A percentile compares a stretch with the other conserved stretches of the same genome.
Conservation (phyloP, 1,284 basidiomycete genomes). For the Neonothopanus nambi region DNA sequence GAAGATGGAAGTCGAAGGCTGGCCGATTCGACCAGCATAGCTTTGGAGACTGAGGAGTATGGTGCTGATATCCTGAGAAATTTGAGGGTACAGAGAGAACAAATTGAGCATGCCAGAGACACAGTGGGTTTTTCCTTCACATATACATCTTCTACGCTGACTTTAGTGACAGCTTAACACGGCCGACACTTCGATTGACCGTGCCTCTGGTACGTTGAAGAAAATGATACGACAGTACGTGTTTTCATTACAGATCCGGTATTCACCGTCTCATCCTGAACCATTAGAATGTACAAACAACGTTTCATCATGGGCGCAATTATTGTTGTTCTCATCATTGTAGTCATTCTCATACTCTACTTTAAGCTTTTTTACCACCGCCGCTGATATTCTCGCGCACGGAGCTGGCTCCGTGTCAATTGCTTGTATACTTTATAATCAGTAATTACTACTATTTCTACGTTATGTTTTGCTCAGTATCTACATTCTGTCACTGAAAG, state of each 20-base stretch:
- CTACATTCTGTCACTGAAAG: too few relatives aligned
- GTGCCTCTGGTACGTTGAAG: constrained; percentile 44
- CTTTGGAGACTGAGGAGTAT: constrained; percentile 91
- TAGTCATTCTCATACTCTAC: constrained; percentile 43
- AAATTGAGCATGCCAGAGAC: constrained; percentile 90
- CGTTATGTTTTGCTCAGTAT: too few relatives aligned
- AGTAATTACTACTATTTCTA: too few relatives aligned
- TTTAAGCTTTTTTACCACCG: constrained; percentile 40
- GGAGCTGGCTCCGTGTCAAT: too few relatives aligned
- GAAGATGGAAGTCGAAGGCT: constrained; percentile 74
- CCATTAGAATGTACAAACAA: constrained; percentile 43
- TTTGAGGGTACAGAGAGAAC: constrained; percentile 85
- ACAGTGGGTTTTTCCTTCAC: constrained; percentile 52
- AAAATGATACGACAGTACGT: constrained; percentile 48
- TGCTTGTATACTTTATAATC: too few relatives aligned
- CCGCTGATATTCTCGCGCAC: neutral
- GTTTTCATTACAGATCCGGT: neutral
- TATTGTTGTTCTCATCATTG: constrained; percentile 37
- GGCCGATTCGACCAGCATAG: constrained; percentile 83
- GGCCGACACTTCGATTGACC: constrained; percentile 43
- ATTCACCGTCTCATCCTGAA: neutral
- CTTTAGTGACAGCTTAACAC: constrained; percentile 32
- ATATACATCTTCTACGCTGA: neutral
- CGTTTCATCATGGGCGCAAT: constrained; percentile 39
- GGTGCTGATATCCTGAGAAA: constrained; percentile 88